These are phyloP conservation scores for Heritiera fomes DNA, from an alignment of 345 rosid species.

Conservation along the genomic window DNA sequence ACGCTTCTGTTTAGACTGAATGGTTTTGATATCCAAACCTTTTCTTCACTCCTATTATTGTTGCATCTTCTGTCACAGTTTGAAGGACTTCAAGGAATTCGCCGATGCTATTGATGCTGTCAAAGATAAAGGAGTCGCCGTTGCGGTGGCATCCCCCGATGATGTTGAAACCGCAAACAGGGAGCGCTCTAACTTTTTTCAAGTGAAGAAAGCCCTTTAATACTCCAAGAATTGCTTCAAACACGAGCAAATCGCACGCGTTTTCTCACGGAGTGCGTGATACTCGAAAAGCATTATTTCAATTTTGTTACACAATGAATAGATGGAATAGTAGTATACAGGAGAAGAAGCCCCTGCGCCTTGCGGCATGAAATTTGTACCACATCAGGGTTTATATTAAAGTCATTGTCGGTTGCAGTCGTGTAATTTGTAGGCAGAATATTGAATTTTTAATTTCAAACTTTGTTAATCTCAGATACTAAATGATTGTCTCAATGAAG, in stretches of 20 bases:
- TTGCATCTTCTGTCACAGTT: conserved; percentile 38
- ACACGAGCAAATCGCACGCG: background rate
- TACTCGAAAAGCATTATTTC: background rate
- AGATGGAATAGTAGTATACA: background rate
- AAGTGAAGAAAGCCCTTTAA: conserved; percentile 72
- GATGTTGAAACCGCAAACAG: conserved; percentile 72
- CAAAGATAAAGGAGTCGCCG: conserved; percentile 68
- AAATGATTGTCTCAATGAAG: too few species aligned
- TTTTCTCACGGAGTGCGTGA: background rate
- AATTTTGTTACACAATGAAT: background rate
- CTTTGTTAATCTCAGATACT: too few species aligned
- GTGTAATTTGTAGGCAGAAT: too few species aligned
- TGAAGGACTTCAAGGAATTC: conserved; percentile 84
- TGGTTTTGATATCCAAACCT: background rate
- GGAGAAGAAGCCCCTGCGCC: background rate
- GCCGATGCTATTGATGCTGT: conserved; percentile 66
- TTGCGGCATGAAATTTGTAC: conserved; percentile 7
- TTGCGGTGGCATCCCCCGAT: conserved; percentile 77
- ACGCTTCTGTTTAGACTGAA: background rate
- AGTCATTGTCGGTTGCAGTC: too few species aligned
- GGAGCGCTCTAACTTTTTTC: conserved; percentile 57
- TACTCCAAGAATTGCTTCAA: background rate
- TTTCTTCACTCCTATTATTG: background rate
- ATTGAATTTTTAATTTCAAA: too few species aligned
- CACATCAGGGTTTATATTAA: background rate